A percentile compares a stretch with the other conserved stretches of the same genome.
These are phyloP conservation scores for Zychaea mexicana DNA, from an alignment of 371 early-diverging fungal species.

Conservation along the genomic window DNA sequence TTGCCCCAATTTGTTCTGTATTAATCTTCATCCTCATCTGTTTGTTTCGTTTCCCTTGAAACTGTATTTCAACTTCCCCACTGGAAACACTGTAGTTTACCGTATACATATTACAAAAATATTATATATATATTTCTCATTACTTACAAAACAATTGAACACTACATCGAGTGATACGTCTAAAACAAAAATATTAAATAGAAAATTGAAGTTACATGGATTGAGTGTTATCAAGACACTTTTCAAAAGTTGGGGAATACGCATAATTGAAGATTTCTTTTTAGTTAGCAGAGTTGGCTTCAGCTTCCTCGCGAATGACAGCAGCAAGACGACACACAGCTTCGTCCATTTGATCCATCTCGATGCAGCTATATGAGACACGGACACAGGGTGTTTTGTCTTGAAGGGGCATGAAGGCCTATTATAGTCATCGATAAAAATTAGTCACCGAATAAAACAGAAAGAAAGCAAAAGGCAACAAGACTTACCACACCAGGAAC, in stretches of 20 bases:
- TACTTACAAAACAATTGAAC: background rate
- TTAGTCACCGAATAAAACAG: background rate
- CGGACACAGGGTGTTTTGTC: constrained; percentile 51
- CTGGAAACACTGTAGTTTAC: background rate
- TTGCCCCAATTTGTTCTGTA: too few relatives aligned
- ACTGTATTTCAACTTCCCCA: background rate
- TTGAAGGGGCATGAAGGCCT: constrained; percentile 32
- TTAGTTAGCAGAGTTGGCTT: background rate
- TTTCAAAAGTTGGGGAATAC: background rate
- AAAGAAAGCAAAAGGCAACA: background rate
- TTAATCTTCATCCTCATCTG: too few relatives aligned
- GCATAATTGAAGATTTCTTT: background rate
- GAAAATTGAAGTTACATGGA: background rate
- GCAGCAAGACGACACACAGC: constrained; percentile 60
- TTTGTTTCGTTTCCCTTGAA: too few relatives aligned
- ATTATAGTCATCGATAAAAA: background rate
- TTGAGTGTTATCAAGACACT: background rate
- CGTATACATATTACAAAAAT: background rate
- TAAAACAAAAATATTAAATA: background rate
- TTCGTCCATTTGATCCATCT: constrained; percentile 64
- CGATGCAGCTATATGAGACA: constrained; percentile 69
- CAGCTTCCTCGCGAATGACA: constrained; percentile 32
- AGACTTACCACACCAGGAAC: constrained; percentile 68
- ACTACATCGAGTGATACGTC: background rate
- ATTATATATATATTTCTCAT: background rate